Conservation (phyloP, 78 protist species). For the Dictyostelium discoideum region DNA sequence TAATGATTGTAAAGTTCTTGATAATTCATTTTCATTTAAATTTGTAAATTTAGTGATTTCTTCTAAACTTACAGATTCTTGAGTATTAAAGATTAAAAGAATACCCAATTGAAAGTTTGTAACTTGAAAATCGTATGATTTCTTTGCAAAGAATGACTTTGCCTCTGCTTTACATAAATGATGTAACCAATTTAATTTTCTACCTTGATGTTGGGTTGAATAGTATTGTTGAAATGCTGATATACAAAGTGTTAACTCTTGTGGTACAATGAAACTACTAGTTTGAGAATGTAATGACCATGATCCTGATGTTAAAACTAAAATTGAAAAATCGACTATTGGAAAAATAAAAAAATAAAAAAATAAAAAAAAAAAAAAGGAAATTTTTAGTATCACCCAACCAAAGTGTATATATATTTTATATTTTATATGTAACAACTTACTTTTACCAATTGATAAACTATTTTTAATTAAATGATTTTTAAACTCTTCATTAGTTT, state of each 20-base stretch:
- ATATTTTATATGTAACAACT: neutral
- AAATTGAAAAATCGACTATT: constrained; percentile 83
- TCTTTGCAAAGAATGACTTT: constrained; percentile 36
- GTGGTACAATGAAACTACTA: constrained; percentile 80
- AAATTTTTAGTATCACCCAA: neutral
- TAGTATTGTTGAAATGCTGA: constrained; percentile 72
- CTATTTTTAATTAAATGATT: constrained; percentile 2
- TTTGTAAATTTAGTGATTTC: constrained; percentile 37
- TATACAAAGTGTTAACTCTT: constrained; percentile 77
- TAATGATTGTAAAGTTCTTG: constrained; percentile 76
- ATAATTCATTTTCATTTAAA: constrained; percentile 75
- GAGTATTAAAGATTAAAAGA: constrained; percentile 73
- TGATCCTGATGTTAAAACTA: constrained; percentile 87
- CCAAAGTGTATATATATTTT: too few relatives aligned
- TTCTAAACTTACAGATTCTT: constrained; percentile 22
- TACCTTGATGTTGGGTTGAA: constrained; percentile 80
- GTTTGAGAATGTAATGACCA: constrained; percentile 91
- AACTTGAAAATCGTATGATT: constrained; percentile 66
- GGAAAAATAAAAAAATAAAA: neutral
- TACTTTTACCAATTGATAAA: constrained; percentile 50
- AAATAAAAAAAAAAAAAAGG: neutral
- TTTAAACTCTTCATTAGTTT: constrained; percentile 81
- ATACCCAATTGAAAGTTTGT: constrained; percentile 79
- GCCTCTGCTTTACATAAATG: constrained; percentile 87
- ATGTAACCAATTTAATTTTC: constrained; percentile 88